Base-by-base conservation (phyloP, 129 eudicot species). In the Kitagawia praeruptora region DNA sequence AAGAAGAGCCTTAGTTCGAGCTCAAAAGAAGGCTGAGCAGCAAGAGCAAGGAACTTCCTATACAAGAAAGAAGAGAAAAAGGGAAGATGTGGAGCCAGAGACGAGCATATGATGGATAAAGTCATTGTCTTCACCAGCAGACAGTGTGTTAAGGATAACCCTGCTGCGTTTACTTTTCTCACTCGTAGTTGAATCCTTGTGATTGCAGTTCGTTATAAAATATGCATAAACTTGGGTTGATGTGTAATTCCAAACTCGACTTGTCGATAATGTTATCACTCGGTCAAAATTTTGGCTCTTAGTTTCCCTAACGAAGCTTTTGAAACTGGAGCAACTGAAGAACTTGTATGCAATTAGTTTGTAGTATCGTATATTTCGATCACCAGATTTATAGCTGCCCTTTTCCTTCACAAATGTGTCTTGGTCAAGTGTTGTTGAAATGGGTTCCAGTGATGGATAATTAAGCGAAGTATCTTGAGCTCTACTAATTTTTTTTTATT, bases 1-100 rank as follows among this genome's bases (percentile, higher is more conserved):
- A 66, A 88, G 90, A 80, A 83, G 98, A 56, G 98, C 98, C 27
- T 70, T 93, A 89, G 71, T 93, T 81, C 87, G 96, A 64, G 97
- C 97, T 44, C 92, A 88, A 66, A 91, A 91, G 91, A 91, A 90
- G 83, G 90, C 89, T 45, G 96, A 91, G 75, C 93, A 85, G 82
- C 96, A 87, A 84, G 79, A 86, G 82, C 81, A 85, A 75, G 89
- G 89, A 81, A 84, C 85, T 61, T 76, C 81, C 6, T 48, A 84
- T 53, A 66, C 66, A 28, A 90, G 89, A 41, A 88, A 89, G 85
- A 86, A 88, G 70, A 92, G 88, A 72, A 83, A 78, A 85, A 81
- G 87, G 73, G 87, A 87, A 5, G 87, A 87, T 16, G 80, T 18
- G 13, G 81, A 86, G 34, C 48, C 84, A 80, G 90, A 81, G 79